These are phyloP conservation scores for Elsinoe arachidis DNA, from an alignment of 2,329 filamentous ascomycete species.

Conservation along the genomic window DNA sequence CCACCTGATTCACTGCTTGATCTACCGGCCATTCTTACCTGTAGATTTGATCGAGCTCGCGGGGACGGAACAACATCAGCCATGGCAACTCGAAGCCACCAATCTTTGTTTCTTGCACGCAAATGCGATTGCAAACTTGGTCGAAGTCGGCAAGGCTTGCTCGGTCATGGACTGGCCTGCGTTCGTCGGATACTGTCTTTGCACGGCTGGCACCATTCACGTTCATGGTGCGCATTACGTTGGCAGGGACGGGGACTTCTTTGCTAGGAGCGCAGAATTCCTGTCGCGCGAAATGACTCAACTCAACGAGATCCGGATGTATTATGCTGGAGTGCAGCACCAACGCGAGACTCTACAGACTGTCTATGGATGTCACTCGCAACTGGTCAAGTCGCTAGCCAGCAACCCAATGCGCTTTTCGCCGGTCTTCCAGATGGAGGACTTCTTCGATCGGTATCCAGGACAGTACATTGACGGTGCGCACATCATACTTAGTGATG, in stretches of 20 bases:
- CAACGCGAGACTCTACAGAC: constrained; percentile 70
- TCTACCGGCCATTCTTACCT: constrained; percentile 79
- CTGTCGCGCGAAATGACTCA: constrained; percentile 72
- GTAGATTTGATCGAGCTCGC: constrained; percentile 75
- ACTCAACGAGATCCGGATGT: constrained; percentile 62
- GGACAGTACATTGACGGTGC: constrained; percentile 64
- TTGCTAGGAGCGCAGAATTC: constrained; percentile 59
- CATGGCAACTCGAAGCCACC: constrained; percentile 86
- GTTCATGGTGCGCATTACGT: constrained; percentile 78
- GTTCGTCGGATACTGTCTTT: constrained; percentile 79
- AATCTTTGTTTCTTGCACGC: constrained; percentile 81
- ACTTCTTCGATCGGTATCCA: constrained; percentile 78
- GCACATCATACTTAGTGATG: constrained; percentile 62
- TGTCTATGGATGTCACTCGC: constrained; percentile 69
- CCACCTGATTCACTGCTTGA: constrained; percentile 75
- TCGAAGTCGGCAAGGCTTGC: constrained; percentile 67
- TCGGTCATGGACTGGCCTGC: constrained; percentile 74
- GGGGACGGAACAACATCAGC: constrained; percentile 74
- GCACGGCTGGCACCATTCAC: constrained; percentile 79
- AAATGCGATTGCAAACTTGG: constrained; percentile 76
- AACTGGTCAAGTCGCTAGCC: constrained; percentile 65
- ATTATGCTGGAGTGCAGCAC: constrained; percentile 71
- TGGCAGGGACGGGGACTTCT: constrained; percentile 52
- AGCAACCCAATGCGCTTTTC: constrained; percentile 64
- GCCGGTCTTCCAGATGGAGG: constrained; percentile 73